phyloP scores from a whole-genome alignment of 331 rosid species.

The Spiraea crenata region DNA sequence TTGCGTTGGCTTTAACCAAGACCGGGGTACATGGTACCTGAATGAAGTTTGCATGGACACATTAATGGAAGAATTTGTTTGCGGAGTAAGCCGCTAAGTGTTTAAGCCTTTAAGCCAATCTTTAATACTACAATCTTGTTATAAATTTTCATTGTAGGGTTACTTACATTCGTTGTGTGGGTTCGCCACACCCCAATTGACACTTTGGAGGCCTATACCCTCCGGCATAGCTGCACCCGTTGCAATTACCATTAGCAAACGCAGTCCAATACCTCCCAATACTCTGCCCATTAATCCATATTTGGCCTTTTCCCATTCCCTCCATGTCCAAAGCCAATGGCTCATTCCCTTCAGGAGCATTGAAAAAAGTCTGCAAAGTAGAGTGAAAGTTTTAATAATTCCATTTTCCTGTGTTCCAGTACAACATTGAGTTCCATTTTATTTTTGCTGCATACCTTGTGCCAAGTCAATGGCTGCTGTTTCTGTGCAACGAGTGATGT shows the following conservation, averaged over 20 bases:
- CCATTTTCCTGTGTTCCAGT: not conserved
- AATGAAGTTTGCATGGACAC: constrained; percentile 19
- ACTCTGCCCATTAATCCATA: constrained; percentile 93
- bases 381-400: constrained; percentile 6
- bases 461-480: constrained; percentile 94
- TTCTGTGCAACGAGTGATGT: constrained; percentile 58
- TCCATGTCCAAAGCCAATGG: constrained; percentile 95
- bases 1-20: constrained; percentile 87
- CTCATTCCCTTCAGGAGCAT: constrained; percentile 86
- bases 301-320: constrained; percentile 98
- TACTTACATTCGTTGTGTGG: constrained; percentile 84
- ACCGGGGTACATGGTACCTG: constrained; percentile 97
- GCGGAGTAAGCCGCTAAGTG: constrained; percentile 10
- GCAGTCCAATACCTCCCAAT: constrained; percentile 98
- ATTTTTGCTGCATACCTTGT: constrained; percentile 55
- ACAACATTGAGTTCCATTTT: constrained; percentile 10
- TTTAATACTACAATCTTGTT: not conserved
- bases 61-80: constrained; percentile 14
- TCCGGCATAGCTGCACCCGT: constrained; percentile 67
- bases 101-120: not conserved
- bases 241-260: constrained; percentile 69
- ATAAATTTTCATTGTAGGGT: not conserved
- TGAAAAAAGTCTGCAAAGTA: constrained; percentile 62
- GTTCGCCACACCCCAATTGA: constrained; percentile 80
- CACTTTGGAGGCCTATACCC: constrained; percentile 78